Evolutionary conservation across 2,329 filamentous ascomycete species (phyloP).

Genomic region (Graphium sp.): DNA sequence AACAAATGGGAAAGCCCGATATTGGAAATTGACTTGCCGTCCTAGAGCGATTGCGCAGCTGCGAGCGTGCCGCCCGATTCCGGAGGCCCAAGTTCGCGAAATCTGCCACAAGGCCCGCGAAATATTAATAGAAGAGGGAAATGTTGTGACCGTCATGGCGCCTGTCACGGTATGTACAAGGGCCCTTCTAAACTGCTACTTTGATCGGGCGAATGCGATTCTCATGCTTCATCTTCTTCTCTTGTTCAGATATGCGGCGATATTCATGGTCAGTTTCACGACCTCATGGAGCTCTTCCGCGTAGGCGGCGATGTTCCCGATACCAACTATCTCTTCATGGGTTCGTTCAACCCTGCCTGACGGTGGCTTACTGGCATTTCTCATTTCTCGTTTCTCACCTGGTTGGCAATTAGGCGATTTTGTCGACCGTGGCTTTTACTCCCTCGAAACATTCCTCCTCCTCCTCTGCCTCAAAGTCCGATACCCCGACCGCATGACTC

Average conservation of each 20-base stretch:
- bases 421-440: conserved; percentile 96
- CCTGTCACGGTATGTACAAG: conserved; percentile 66
- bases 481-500: conserved; percentile 91
- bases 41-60: conserved; percentile 82
- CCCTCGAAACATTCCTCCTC: conserved; percentile 88
- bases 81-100: conserved; percentile 87
- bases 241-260: conserved; percentile 97
- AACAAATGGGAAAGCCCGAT: no score
- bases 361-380: conserved; percentile 1
- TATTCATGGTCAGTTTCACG: conserved; percentile 93
- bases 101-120: conserved; percentile 95
- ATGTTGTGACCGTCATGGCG: conserved; percentile 87
- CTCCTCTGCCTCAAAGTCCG: conserved; percentile 92
- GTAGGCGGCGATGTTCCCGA: conserved; percentile 89
- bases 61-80: conserved; percentile 88
- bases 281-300: conserved; percentile 90
- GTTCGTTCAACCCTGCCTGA: no score
- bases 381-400: conserved; percentile 6
- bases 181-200: not conserved
- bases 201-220: conserved; percentile 5
- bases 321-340: conserved; percentile 96
- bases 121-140: conserved; percentile 91
- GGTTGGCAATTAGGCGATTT: conserved; percentile 54
- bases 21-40: not conserved
- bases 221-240: no score